phyloP scores from a whole-genome alignment of 306 rosid species.

The Prunus persica region DNA sequence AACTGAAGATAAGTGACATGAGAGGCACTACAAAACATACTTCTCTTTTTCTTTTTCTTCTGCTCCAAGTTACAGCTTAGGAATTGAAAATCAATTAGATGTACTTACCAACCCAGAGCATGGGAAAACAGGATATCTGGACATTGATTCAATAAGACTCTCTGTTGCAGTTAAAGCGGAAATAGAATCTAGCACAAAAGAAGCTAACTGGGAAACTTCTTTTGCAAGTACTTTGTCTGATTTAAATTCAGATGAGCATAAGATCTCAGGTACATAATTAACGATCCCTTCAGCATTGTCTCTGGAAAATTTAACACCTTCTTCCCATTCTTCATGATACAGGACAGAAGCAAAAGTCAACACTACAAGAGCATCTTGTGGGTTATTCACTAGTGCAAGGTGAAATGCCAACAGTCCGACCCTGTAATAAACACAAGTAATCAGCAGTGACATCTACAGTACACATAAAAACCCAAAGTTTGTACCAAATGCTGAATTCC shows the following conservation, averaged over 20 bases:
- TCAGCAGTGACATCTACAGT: constrained; percentile 18
- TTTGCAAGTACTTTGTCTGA: constrained; percentile 61
- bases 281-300: constrained; percentile 37
- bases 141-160: constrained; percentile 36
- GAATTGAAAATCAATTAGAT: neutral
- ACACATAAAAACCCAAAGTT: neutral
- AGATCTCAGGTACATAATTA: constrained; percentile 72
- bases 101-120: constrained; percentile 56
- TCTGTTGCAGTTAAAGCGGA: constrained; percentile 30
- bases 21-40: neutral
- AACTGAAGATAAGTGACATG: neutral
- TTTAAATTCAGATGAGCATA: constrained; percentile 30
- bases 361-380: constrained; percentile 68
- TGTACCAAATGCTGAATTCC: neutral
- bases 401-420: constrained; percentile 79
- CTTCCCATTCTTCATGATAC: constrained; percentile 71
- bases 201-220: constrained; percentile 63
- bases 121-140: constrained; percentile 36
- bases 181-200: constrained; percentile 43
- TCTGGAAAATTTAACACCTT: constrained; percentile 66
- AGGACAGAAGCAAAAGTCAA: constrained; percentile 72
- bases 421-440: constrained; percentile 48
- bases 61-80: constrained; percentile 4
- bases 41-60: neutral
- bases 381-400: constrained; percentile 59